Base-by-base conservation (phyloP, 805 yeast species). In the Teunomyces barrocoloradensis region DNA sequence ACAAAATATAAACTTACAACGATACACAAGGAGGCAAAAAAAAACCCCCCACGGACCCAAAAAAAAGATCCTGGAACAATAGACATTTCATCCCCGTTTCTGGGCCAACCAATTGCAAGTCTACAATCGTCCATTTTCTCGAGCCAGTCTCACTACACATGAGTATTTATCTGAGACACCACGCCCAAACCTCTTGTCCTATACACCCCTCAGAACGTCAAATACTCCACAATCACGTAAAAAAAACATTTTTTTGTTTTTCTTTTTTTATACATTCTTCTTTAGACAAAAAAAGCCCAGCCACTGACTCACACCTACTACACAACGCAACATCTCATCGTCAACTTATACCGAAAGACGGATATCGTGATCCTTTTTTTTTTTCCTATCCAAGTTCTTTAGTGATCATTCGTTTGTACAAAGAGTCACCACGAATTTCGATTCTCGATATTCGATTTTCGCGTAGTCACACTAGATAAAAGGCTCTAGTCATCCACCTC, bases 401-500 rank as follows among this genome's bases (percentile, higher is more conserved):
- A 15, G 34, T n/a, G 17, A 30, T 13, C 13, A 13, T 32, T 32
- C 35, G 25, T 21, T 17, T 20, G n/a, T 15, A 6, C 7, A 17
- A 20, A n/a, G 40, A 37, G 40, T 37, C 40, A 37, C 40, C 29
- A 29, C 40, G 40, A 32, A 18, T 18, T 18, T 37, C 17, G 17
- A 15, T 15, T 15, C 17, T 15, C 17, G 17, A 15, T 15, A 15
- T 15, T 15, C 17, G 17, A 15, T 15, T 15, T 37, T 37, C 29
- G 40, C 40, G 40, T 37, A 37, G 40, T 37, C 40, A 21, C 40
- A 37, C 40, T 37, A 37, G 40, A 37, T 37, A 37, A 37, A 37
- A 32, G n/a, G 39, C 29, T 29, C 20, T 37, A 37, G 40, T 37
- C 40, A 37, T 37, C 40, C 40, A 37, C 25, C 18, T 20, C 9